Evolutionary conservation across 352 stramenopile species (phyloP), one percentile per base, ranked within the genome.

Genomic region (Pythium phragmiticola): DNA sequence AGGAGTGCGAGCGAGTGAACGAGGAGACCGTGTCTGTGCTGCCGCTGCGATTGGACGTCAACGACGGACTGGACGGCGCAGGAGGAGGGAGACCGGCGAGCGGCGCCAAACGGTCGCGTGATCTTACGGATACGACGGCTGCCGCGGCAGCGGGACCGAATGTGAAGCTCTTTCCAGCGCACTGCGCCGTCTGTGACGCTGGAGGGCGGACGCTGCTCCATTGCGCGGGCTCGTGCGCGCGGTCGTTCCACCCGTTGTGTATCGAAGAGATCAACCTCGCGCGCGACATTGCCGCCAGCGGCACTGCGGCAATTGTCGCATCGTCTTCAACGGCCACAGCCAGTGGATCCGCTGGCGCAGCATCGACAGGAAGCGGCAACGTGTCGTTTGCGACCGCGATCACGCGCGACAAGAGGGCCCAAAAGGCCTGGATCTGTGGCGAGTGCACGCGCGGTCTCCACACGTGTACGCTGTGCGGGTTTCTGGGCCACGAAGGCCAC

Each of bases 1-100:
- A 85, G 60, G 85, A 94, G 63, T 94, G 85, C 68, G 75, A 77
- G 50, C 82, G 81, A 16, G 70, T 87, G 16, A 90, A 94, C 61
- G 65, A 75, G 66, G 30, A 39, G 9, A 26, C 23, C 21, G 60
- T 61, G 19, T 60, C 66, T 16, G 21, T 66, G 8, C 19, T 43
- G 47, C 54, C 57, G 8, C 14, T 63, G 54, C 47, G 49, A 30
- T 21, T 57, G 62, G 48, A 64, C 41, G 54, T 49, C 50, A 23
- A 48, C 28, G 19, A 7, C 26, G 52, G 46, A 7, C 9, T 52
- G 4, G 46, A 52, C 26, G 46, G 52, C 7, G 45, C n/a, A 11
- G 26, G 60, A 6, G 37, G 60, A 12, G 60, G 51, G 33, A 14
- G 43, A 23, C 28, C 50, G 3, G 41, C 48, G 12, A 65, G 59